phyloP scores from a whole-genome alignment of 768 basidiomycete species.

The Calocera viscosa region DNA sequence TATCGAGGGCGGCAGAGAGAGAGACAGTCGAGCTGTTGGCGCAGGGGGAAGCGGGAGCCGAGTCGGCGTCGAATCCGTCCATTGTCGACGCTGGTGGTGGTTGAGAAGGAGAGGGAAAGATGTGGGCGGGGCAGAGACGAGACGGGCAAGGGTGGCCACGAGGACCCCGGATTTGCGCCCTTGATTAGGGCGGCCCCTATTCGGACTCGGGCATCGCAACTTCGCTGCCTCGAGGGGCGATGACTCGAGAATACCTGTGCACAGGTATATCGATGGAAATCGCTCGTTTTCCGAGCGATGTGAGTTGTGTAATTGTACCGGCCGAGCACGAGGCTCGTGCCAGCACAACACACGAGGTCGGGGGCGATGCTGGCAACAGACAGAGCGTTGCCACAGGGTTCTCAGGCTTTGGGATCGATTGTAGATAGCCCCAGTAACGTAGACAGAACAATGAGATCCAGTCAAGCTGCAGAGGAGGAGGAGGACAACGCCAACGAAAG shows the following conservation, averaged over 20 bases:
- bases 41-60: not conserved
- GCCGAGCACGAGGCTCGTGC: not conserved
- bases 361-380: not conserved
- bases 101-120: not conserved
- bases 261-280: not conserved
- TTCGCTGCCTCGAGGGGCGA: not conserved
- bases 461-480: not conserved
- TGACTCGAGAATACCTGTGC: not conserved
- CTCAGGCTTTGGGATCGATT: not conserved
- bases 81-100: not conserved
- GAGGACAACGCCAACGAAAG: not conserved
- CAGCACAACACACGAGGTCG: not conserved
- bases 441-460: not conserved
- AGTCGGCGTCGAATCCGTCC: not conserved
- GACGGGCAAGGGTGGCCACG: not conserved
- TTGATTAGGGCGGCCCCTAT: not conserved
- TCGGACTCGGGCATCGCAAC: not conserved
- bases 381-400: too few species aligned
- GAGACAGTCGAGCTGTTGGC: not conserved
- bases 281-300: too few species aligned
- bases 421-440: not conserved
- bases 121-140: not conserved
- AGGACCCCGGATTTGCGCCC: not conserved
- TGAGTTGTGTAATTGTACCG: not conserved
- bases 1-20: not conserved